Evolutionary conservation across 768 basidiomycete genomes (phyloP), one percentile per base, ranked within the genome.

Genomic region (Collybia sordida): DNA sequence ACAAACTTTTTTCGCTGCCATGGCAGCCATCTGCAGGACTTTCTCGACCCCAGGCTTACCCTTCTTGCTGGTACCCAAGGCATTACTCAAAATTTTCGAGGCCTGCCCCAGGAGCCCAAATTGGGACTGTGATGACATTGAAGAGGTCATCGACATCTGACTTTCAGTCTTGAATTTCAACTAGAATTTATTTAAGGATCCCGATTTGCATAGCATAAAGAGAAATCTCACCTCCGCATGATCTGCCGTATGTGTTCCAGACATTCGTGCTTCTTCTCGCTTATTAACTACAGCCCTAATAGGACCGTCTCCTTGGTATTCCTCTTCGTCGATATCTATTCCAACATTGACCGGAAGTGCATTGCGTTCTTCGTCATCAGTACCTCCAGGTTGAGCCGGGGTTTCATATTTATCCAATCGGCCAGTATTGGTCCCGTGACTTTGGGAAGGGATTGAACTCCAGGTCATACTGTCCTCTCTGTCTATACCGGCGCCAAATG

Each of bases 1-100:
- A 60, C 73, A n/a, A 15, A 93, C 94, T 86, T 88, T 96, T 74
- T 92, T 95, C 3, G 91, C 92, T 2, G 83, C 90, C 15, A 80
- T 80, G 0, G 90, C 88, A 14, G 93, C 92, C 52, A 86, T 77
- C 60, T 91, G 88, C 24, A 93, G 63, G 42, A 75, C 73, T 47
- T 86, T 90, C 73, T 92, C 93, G 36, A 91, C 81, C 60, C 90
- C 87, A 6, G 82, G 73, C 58, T 88, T 88, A 37, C 64, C 74
- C 63, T 90, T 92, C 73, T 88, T 92, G 52, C 75, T 72, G 6
- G 76, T 77, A 6, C 88, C 83, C 47, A 90, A 71, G 50, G 88
- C 80, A 52, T 72, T 88, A 55, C 71, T 83, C 39, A 90, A 72
- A 14, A 89, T 69, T 57, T 83, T 88, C 15, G 81, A 81, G 4